Base-by-base conservation (phyloP, 164 flowering plant genomes). In the Piper longum region DNA sequence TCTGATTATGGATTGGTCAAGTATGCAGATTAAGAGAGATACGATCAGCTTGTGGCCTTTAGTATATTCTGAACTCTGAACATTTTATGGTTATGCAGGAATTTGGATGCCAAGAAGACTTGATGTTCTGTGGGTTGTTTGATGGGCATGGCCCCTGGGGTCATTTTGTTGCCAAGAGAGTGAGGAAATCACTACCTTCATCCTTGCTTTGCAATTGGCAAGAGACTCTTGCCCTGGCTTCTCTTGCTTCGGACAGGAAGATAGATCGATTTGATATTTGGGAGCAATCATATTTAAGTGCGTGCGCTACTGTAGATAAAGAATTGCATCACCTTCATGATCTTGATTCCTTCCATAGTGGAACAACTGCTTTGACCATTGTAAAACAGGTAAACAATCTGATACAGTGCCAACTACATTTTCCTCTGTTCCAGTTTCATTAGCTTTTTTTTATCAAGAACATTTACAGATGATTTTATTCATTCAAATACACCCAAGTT, bases 71-170 rank as follows among this genome's bases (percentile, higher is more conserved):
- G 36, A 26, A 26, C 36, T 26, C 36, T 26, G 36, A 26, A 26
- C 36, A 26, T 26, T 26, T 26, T 26, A 26, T 48, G 14, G 1
- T 48, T 44, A 9, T 48, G 42, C 61, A 90, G 97, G 95, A 76
- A 75, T 90, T 87, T 67, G 97, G 97, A 51, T 82, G 84, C 68
- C 89, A 91, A 76, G 80, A 77, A 67, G 96, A 91, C 70, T 81
- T 85, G 87, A 74, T 78, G 14, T 88, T 91, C 62, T 88, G 96
- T 66, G 98, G 98, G 48, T 77, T 91, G 45, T 91, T 91, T 62
- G 98, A 91, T 62, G 98, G 98, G 64, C 98, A 91, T 63, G 96
- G 98, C 26, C 80, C 85, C 19, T 91, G 98, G 98, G 98, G 98
- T 0, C 96, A 91, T 67, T 79, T 65, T 70, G 90, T 91, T 18